Base-by-base conservation (phyloP, 2,329 filamentous ascomycete genomes). In the Pyrenophora seminiperda region DNA sequence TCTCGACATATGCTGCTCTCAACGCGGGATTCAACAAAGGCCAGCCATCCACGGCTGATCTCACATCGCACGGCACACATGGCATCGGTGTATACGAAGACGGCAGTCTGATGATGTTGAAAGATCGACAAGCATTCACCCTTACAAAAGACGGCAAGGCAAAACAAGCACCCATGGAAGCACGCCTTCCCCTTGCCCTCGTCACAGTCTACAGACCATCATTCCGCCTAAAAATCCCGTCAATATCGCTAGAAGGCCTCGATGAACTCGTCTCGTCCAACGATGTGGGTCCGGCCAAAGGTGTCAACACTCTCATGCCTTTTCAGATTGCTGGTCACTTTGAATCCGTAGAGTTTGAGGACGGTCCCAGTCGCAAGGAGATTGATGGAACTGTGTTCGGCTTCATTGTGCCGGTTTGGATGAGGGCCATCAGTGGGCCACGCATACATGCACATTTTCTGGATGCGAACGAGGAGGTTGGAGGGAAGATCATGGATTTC, bases 41-140 rank as follows among this genome's bases (percentile, higher is more conserved):
- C 58, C 53, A 73, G 58, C 59, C 74, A 54, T 27, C 69, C 58
- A 44, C 71, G 54, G 18, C 65, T 53, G 72, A 75, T 56, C 67
- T 77, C 3, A 68, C 69, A 13, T 72, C 72, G 27, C 73, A 77
- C 50, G 75, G 75, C 52, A 73, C 71, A 10, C 68, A 77, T 56
- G 75, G 75, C 56, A 68, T 76, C 39, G 75, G 75, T 20, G 56
- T 70, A n/a, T 76, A 74, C 44, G 75, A 75, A 58, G 70, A 72
- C 13, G 73, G 74, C 34, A 65, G 62, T 41, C 64, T 75, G 15
- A 73, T 76, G 55, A 58, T 73, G 2, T 68, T 75, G 33, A 62
- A 68, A 52, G 66, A 70, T 33, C 54, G 64, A 19, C 63, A 71
- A 22, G 65, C 73, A 9, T 73, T 73, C 57, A 46, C 53, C 5